phyloP scores from a whole-genome alignment of 805 yeast genomes.

The Pichia scutulata region DNA sequence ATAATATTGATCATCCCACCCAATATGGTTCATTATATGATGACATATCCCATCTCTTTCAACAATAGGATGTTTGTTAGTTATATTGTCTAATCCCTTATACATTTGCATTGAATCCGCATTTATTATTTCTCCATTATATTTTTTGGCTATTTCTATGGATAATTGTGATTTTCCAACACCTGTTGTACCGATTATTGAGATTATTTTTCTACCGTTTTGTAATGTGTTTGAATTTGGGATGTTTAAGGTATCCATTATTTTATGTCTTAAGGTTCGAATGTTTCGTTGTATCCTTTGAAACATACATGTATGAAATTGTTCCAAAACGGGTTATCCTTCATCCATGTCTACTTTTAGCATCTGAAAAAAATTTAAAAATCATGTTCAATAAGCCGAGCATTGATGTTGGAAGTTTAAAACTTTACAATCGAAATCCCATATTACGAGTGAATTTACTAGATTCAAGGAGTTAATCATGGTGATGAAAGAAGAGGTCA shows the following conservation, averaged over 20 bases:
- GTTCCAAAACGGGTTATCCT: no score
- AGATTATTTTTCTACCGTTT: slow-evolving; percentile 17
- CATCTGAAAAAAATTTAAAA: no score
- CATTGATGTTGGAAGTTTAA: no score
- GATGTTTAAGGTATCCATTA: neutral
- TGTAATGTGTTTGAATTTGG: neutral
- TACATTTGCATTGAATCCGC: slow-evolving; percentile 98
- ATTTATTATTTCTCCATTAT: slow-evolving; percentile 85
- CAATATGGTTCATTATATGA: slow-evolving; percentile 79
- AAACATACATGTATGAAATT: neutral
- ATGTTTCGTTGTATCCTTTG: neutral
- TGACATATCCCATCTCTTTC: slow-evolving; percentile 75
- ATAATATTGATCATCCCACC: slow-evolving; percentile 74
- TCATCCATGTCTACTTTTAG: no score
- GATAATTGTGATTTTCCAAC: slow-evolving; percentile 90
- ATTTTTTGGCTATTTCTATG: slow-evolving; percentile 66
- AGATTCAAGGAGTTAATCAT: no score
- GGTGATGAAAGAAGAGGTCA: no score
- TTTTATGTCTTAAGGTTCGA: neutral
- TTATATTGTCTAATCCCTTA: slow-evolving; percentile 59
- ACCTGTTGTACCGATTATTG: slow-evolving; percentile 77
- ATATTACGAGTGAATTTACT: no score
- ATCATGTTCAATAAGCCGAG: no score
- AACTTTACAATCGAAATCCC: no score
- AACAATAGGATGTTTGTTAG: slow-evolving; percentile 83